A percentile compares a stretch with the other conserved stretches of the same genome.
Conservation (phyloP, 2,329 filamentous ascomycete genomes). For the Reticulascus tulasneorum region DNA sequence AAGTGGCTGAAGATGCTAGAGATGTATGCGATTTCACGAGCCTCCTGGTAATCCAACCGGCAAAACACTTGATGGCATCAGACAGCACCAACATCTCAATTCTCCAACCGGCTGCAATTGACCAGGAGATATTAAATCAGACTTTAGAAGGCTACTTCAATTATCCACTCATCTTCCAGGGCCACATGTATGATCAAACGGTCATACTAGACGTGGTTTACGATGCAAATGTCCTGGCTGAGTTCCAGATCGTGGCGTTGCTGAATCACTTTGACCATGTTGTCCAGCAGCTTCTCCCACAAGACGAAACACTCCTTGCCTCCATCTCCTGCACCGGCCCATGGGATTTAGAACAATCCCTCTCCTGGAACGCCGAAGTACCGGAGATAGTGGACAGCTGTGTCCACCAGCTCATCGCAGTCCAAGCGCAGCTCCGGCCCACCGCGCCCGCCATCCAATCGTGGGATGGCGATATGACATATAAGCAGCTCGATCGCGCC, state of each 20-base stretch:
- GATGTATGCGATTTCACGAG: constrained; percentile 21
- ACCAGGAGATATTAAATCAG: no score
- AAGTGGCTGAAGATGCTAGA: constrained; percentile 10
- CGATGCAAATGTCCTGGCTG: neutral
- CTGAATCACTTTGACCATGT: constrained; percentile 1
- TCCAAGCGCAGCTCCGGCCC: neutral
- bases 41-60: constrained; percentile 23
- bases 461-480: constrained; percentile 4
- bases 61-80: constrained; percentile 1
- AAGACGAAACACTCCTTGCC: neutral
- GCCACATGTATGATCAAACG: neutral
- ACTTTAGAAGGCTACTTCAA: neutral
- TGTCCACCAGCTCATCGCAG: constrained; percentile 1
- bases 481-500: constrained; percentile 3
- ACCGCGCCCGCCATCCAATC: constrained; percentile 1
- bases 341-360: neutral
- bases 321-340: constrained; percentile 1
- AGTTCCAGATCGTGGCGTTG: neutral
- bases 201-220: neutral
- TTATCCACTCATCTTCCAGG: constrained; percentile 4
- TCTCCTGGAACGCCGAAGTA: constrained; percentile 2
- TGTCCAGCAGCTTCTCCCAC: constrained; percentile 1
- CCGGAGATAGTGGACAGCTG: neutral
- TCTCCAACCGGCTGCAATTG: neutral
- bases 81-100: neutral